Conservation (phyloP, 2,329 filamentous ascomycete genomes). For the Hymenoscyphus infarciens region DNA sequence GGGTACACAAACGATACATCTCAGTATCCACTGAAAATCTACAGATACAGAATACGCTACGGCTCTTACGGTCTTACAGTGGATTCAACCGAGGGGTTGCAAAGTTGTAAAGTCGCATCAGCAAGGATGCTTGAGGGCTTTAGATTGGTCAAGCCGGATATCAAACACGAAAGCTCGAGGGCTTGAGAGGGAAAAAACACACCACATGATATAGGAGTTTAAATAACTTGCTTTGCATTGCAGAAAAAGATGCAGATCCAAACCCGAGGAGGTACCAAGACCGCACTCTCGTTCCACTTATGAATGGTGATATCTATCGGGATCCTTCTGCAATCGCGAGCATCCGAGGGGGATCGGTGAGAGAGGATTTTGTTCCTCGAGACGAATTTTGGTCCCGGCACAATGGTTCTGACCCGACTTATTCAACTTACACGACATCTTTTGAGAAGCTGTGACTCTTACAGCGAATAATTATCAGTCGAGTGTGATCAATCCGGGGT, state of each 20-base stretch:
- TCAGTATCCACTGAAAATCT: not conserved
- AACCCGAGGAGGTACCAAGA: not conserved
- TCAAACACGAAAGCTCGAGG: not conserved
- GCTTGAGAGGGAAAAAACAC: not conserved
- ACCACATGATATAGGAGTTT: not conserved
- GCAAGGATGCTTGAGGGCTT: not conserved
- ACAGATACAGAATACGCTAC: not conserved
- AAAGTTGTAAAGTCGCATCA: not conserved
- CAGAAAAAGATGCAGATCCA: not conserved
- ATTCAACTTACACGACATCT: not conserved
- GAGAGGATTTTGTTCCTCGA: not conserved
- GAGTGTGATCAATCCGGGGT: not conserved
- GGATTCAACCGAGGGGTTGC: not conserved
- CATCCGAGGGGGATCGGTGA: not conserved
- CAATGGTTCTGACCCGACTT: not conserved
- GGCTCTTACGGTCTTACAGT: not conserved
- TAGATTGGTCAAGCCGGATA: not conserved
- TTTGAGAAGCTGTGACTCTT: not conserved
- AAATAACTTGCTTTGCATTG: slow-evolving; percentile 1
- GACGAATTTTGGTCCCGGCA: not conserved
- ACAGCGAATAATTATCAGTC: not conserved
- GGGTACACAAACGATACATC: not conserved
- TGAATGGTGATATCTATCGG: not conserved
- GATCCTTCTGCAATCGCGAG: not conserved
- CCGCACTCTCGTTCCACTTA: slow-evolving; percentile 1